Percentiles rank a stretch among this genome's conserved stretches.
phyloP scores from a whole-genome alignment of 371 early-diverging fungal species.

The Mortierella sp. region DNA sequence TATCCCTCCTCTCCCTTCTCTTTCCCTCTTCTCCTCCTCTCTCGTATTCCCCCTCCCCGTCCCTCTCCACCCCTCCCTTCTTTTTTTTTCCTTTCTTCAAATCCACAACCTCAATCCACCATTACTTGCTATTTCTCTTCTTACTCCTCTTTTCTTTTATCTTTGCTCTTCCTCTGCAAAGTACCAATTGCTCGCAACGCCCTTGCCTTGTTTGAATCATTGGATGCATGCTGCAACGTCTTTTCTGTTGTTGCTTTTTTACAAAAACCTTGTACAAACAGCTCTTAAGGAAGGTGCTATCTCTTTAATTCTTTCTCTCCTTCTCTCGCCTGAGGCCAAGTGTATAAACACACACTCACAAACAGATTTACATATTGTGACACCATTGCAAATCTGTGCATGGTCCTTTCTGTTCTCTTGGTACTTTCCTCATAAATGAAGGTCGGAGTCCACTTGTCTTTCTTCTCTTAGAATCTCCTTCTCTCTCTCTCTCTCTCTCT shows the following conservation, averaged over 20 bases:
- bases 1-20: background rate
- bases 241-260: background rate
- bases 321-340: background rate
- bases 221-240: background rate
- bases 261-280: background rate
- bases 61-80: background rate
- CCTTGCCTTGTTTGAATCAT: constrained; percentile 10
- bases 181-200: constrained; percentile 1
- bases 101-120: background rate
- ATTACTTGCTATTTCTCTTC: background rate
- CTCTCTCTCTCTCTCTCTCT: background rate
- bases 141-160: background rate
- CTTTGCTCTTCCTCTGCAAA: background rate
- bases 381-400: background rate
- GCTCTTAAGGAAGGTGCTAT: background rate
- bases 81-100: background rate
- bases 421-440: constrained; percentile 1
- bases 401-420: background rate
- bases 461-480: background rate
- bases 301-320: background rate
- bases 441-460: background rate
- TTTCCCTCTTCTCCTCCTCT: background rate
- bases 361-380: background rate
- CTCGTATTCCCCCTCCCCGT: background rate
- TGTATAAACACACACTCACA: background rate